Conservation (phyloP, 2,329 filamentous ascomycete genomes). For the Hysterium pulicare region DNA sequence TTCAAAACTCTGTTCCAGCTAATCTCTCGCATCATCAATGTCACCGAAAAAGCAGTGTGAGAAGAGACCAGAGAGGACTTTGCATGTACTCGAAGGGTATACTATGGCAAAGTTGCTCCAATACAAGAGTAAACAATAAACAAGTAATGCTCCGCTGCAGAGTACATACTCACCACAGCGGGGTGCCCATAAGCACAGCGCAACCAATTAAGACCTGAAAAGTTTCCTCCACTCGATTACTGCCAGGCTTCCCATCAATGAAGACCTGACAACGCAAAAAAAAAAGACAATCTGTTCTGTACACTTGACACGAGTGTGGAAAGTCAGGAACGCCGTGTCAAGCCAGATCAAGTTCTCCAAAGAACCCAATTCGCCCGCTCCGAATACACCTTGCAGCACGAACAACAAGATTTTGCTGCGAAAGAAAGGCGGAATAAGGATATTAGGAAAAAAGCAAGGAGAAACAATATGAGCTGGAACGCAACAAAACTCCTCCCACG, state of each 20-base stretch:
- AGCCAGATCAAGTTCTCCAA: not conserved
- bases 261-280: not conserved
- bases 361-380: not conserved
- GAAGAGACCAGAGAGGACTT: too few relatives aligned
- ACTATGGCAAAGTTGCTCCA: too few relatives aligned
- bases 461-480: not conserved
- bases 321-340: not conserved
- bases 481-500: not conserved
- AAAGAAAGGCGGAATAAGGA: not conserved
- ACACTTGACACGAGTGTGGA: slow-evolving; percentile 1
- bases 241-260: not conserved
- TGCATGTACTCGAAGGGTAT: too few relatives aligned
- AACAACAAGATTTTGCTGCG: not conserved
- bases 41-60: too few relatives aligned
- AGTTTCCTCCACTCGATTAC: not conserved
- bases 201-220: slow-evolving; percentile 2
- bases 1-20: too few relatives aligned
- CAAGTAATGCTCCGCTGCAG: too few relatives aligned
- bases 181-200: slow-evolving; percentile 1
- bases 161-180: too few relatives aligned
- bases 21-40: too few relatives aligned
- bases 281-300: not conserved
- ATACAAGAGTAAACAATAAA: too few relatives aligned
- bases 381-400: slow-evolving; percentile 1
- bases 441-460: not conserved